phyloP scores from a whole-genome alignment of 2,329 filamentous ascomycete genomes.

The Mariannaea sp. region DNA sequence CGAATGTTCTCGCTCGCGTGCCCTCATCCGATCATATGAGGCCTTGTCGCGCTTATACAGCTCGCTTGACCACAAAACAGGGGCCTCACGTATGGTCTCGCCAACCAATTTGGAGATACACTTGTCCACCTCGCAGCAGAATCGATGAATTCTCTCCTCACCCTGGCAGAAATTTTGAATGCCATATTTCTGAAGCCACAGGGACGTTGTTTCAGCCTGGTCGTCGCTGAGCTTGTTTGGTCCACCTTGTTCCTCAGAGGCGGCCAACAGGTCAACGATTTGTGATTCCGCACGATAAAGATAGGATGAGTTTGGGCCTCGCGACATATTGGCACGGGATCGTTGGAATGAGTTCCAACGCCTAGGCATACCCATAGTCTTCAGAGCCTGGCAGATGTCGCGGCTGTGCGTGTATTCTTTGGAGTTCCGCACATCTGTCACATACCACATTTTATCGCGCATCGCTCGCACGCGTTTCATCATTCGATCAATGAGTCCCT shows the following conservation, averaged over 20 bases:
- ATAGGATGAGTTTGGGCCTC: conserved; percentile 61
- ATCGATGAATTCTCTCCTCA: conserved; percentile 92
- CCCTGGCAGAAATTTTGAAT: conserved; percentile 94
- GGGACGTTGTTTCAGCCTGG: conserved; percentile 81
- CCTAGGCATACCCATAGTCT: conserved; percentile 80
- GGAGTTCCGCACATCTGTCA: conserved; percentile 90
- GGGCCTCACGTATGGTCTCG: conserved; percentile 80
- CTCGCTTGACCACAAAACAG: conserved; percentile 90
- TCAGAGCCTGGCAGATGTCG: conserved; percentile 84
- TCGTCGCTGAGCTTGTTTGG: conserved; percentile 97
- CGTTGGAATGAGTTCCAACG: conserved; percentile 58
- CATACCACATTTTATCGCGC: conserved; percentile 98
- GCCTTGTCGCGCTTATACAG: conserved; percentile 80
- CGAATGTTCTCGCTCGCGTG: conserved; percentile 52
- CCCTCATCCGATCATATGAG: conserved; percentile 55
- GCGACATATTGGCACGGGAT: conserved; percentile 52
- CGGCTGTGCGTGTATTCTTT: conserved; percentile 85
- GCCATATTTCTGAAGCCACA: conserved; percentile 80
- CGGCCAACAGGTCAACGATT: conserved; percentile 84
- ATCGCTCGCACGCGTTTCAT: conserved; percentile 74
- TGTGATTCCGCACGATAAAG: conserved; percentile 83
- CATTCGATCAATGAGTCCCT: conserved; percentile 74
- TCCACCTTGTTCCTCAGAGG: conserved; percentile 80
- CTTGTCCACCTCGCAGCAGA: conserved; percentile 86
- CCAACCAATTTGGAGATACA: conserved; percentile 86